phyloP scores from a whole-genome alignment of 805 yeast species.

The Metschnikowia rubicola region DNA sequence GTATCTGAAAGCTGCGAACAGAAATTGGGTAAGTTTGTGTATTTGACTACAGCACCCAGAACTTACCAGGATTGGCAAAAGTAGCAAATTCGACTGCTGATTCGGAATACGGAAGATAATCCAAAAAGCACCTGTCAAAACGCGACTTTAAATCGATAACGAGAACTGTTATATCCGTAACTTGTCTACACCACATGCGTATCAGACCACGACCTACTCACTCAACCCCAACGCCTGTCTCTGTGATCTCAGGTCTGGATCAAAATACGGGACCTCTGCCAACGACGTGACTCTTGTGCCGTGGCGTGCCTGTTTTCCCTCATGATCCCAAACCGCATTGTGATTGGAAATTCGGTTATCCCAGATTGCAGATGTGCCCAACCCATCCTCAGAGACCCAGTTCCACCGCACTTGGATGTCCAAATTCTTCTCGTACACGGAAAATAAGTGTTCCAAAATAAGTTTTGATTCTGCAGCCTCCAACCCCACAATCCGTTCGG shows the following conservation, averaged over 20 bases:
- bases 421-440: conserved; percentile 27
- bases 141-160: no score
- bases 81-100: no score
- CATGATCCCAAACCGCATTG: conserved; percentile 50
- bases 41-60: no score
- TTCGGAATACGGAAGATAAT: no score
- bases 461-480: conserved; percentile 20
- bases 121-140: no score
- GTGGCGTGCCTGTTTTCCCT: conserved; percentile 37
- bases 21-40: accelerated
- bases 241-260: conserved; percentile 46
- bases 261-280: conserved; percentile 51
- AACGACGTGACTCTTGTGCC: conserved; percentile 40
- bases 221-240: conserved; percentile 45
- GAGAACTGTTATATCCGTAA: no score
- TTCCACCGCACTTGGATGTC: conserved; percentile 40
- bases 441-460: conserved; percentile 7
- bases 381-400: conserved; percentile 22
- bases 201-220: no score
- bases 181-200: no score
- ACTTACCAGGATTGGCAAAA: no score
- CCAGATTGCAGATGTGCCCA: conserved; percentile 55
- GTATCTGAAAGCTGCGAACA: no score
- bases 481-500: conserved; percentile 26
- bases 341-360: conserved; percentile 55